These are phyloP conservation scores for Pholiota molesta DNA, from an alignment of 768 basidiomycete species.

Conservation along the genomic window DNA sequence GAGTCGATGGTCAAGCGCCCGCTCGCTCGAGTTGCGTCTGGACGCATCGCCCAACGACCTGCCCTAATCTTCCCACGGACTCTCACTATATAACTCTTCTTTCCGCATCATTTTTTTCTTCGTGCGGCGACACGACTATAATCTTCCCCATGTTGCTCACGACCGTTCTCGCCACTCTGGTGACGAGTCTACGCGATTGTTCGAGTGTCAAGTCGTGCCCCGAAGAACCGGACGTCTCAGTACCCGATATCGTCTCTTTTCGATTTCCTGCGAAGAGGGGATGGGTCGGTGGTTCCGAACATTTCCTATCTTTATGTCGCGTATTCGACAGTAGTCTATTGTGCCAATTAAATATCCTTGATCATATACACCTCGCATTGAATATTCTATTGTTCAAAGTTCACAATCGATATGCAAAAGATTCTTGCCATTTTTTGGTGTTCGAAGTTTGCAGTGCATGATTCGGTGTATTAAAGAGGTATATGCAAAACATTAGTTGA, in stretches of 20 bases:
- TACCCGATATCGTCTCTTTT: conserved; percentile 64
- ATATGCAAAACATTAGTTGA: conserved; percentile 15
- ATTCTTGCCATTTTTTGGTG: background rate
- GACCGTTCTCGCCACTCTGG: conserved; percentile 45
- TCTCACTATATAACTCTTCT: conserved; percentile 18
- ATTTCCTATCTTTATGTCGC: background rate
- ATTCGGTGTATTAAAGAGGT: background rate
- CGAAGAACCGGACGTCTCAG: conserved; percentile 82
- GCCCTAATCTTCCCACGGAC: conserved; percentile 44
- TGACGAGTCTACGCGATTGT: conserved; percentile 63
- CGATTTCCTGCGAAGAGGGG: conserved; percentile 40
- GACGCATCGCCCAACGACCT: conserved; percentile 21
- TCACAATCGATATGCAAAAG: too few species aligned
- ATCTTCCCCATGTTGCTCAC: conserved; percentile 88
- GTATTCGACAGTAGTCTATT: background rate
- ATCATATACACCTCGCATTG: too few species aligned
- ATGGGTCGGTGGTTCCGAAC: conserved; percentile 82
- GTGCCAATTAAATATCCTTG: too few species aligned
- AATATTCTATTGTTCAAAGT: too few species aligned
- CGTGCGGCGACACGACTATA: conserved; percentile 85
- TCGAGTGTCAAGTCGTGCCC: conserved; percentile 89
- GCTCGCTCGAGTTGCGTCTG: too few species aligned
- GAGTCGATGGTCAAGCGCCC: too few species aligned
- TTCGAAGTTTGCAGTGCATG: background rate
- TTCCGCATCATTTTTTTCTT: conserved; percentile 32